Conservation (phyloP, 2,329 filamentous ascomycete species). For the Neocucurbitaria cava region DNA sequence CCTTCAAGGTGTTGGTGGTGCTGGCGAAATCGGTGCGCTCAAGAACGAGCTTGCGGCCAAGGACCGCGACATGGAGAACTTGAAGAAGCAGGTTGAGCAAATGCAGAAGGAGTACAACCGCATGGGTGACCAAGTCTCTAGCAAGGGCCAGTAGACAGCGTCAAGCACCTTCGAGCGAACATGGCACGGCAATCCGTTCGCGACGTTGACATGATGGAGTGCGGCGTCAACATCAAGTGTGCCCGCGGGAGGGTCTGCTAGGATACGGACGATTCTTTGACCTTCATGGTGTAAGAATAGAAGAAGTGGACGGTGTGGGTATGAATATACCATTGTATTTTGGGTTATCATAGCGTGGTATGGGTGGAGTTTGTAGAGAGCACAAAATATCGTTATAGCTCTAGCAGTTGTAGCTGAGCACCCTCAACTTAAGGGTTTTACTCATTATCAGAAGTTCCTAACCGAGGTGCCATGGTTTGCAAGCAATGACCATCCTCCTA, state of each 20-base stretch:
- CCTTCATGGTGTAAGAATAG: neutral
- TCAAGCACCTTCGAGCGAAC: conserved; percentile 13
- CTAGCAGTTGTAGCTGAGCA: neutral
- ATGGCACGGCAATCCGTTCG: conserved; percentile 8
- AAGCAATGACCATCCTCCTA: too few relatives aligned
- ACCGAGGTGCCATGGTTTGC: neutral
- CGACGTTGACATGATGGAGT: conserved; percentile 17
- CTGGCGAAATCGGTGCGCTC: conserved; percentile 75
- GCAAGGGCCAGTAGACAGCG: conserved; percentile 60
- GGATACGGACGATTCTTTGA: conserved; percentile 1
- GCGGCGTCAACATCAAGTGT: conserved; percentile 12
- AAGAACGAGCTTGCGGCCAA: conserved; percentile 73
- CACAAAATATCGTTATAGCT: conserved; percentile 1
- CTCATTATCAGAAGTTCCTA: neutral
- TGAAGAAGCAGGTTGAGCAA: conserved; percentile 92
- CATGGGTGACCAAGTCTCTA: conserved; percentile 81
- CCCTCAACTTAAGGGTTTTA: neutral
- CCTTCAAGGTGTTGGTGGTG: conserved; percentile 73
- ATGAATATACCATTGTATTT: conserved; percentile 3
- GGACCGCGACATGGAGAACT: conserved; percentile 80
- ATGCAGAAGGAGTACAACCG: conserved; percentile 85
- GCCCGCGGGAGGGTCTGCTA: conserved; percentile 10
- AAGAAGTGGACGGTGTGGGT: neutral
- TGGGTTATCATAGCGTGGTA: conserved; percentile 7
- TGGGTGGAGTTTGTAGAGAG: conserved; percentile 7